Base-by-base conservation (phyloP, 768 basidiomycete species). In the Rhodotorula taiwanensis region DNA sequence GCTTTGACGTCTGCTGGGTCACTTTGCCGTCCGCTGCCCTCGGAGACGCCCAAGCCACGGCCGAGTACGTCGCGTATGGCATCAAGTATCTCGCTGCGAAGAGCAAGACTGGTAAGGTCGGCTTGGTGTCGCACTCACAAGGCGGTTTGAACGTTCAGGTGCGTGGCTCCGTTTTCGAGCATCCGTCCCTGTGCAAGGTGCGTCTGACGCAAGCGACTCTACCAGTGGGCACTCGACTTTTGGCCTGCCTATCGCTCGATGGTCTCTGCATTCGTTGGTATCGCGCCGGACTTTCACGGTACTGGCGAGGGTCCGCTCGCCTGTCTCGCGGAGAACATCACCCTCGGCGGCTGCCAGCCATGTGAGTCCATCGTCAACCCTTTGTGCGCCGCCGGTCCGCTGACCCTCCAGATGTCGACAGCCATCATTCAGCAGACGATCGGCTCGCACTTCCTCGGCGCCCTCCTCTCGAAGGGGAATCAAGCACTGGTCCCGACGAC, bases 1-100 rank as follows among this genome's bases (percentile, higher is more conserved):
- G 69, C 5, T 74, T 70, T 58, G 74, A 75, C 44, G 69, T 74
- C 11, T 72, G 71, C 52, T 73, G 69, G 62, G 63, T 62, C 36
- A 60, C 66, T 39, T 61, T 72, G 21, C 73, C 73, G 2, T 23
- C 44, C 7, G 62, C 71, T 4, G 57, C 66, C 11, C 55, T 74
- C 20, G 47, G 51, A 18, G 74, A 75, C 55, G 67, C 66, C 5
- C 74, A 75, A 43, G 31, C 56, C 13, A 67, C 69, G 28, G 66
- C 69, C 18, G 73, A 74, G 50, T 75, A 71, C 58, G 67, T 73
- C 62, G 74, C 72, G 14, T 70, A 70, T 62, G 61, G 57, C 52
- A 64, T 74, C 59, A 41, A 57, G 18, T 21, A 51, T 39, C 69
- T 75, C 44, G 71, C 73, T 4, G 21, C 55, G 27, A 52, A 69